Conservation (phyloP, 2,329 filamentous ascomycete species). For the Arthrobotrys conoides region DNA sequence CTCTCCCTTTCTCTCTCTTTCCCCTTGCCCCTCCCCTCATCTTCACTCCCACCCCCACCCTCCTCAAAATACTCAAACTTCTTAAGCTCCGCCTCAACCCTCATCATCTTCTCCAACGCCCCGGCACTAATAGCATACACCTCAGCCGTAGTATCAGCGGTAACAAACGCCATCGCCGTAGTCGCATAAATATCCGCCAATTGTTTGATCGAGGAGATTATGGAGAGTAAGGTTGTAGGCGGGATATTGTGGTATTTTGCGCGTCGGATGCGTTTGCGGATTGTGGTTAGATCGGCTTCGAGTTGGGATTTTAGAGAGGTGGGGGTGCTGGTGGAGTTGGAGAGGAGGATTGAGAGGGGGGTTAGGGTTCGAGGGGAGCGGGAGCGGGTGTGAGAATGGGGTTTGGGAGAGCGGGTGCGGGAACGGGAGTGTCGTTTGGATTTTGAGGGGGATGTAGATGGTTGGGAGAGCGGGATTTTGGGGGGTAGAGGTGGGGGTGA, state of each 20-base stretch:
- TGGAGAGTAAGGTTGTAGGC: background rate
- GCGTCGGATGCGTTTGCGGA: conserved; percentile 32
- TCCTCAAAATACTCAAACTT: background rate
- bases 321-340: background rate
- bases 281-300: conserved; percentile 29
- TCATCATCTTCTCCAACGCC: conserved; percentile 9
- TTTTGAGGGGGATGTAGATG: too few species aligned
- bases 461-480: too few species aligned
- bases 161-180: conserved; percentile 11
- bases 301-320: background rate
- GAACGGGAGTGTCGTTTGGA: too few species aligned
- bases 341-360: conserved; percentile 10
- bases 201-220: conserved; percentile 2
- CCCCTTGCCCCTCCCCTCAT: too few species aligned
- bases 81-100: conserved; percentile 2
- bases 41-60: too few species aligned
- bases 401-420: too few species aligned
- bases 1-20: too few species aligned
- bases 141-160: conserved; percentile 3
- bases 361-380: background rate
- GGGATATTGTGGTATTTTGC: conserved; percentile 10
- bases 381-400: background rate
- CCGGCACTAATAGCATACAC: conserved; percentile 18
- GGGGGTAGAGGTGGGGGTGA: too few species aligned
- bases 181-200: conserved; percentile 11